A percentile compares a stretch with the other conserved stretches of the same genome.
These are phyloP conservation scores for Tulasnella sp. DNA, from an alignment of 768 basidiomycete genomes.

Conservation along the genomic window DNA sequence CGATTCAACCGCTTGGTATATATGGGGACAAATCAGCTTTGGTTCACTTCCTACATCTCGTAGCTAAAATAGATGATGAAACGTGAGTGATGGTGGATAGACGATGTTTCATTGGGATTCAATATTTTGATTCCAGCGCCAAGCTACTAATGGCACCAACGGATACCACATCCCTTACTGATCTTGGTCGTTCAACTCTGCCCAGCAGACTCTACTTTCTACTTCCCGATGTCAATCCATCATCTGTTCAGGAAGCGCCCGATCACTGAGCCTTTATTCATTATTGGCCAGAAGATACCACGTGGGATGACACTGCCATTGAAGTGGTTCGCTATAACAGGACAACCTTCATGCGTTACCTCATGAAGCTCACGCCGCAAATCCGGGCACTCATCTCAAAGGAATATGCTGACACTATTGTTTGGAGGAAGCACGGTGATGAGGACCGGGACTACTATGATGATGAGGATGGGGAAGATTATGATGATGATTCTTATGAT, in stretches of 20 bases:
- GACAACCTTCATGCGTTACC: slow-evolving; percentile 50
- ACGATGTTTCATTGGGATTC: not conserved
- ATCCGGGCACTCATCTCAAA: slow-evolving; percentile 38
- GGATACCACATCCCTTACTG: too few relatives aligned
- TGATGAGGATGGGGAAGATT: not conserved
- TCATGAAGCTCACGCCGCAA: slow-evolving; percentile 48
- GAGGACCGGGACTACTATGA: not conserved
- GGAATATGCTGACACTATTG: slow-evolving; percentile 34
- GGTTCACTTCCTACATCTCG: slow-evolving; percentile 31
- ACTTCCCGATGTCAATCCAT: too few relatives aligned
- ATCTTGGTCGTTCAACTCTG: too few relatives aligned
- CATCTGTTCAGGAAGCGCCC: slow-evolving; percentile 12
- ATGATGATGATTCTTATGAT: too few relatives aligned
- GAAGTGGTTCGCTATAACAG: slow-evolving; percentile 35
- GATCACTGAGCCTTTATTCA: slow-evolving; percentile 32
- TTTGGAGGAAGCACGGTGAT: slow-evolving; percentile 28
- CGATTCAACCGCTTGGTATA: slow-evolving; percentile 40
- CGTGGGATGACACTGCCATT: slow-evolving; percentile 39
- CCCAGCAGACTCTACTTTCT: too few relatives aligned
- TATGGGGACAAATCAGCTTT: slow-evolving; percentile 46
- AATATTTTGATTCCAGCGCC: too few relatives aligned
- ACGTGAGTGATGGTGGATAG: slow-evolving; percentile 27
- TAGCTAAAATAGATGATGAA: slow-evolving; percentile 28
- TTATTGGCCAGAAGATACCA: slow-evolving; percentile 42
- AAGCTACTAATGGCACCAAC: too few relatives aligned